Base-by-base conservation (phyloP, 495 filamentous ascomycete species). In the Massariosphaeria phaeospora region DNA sequence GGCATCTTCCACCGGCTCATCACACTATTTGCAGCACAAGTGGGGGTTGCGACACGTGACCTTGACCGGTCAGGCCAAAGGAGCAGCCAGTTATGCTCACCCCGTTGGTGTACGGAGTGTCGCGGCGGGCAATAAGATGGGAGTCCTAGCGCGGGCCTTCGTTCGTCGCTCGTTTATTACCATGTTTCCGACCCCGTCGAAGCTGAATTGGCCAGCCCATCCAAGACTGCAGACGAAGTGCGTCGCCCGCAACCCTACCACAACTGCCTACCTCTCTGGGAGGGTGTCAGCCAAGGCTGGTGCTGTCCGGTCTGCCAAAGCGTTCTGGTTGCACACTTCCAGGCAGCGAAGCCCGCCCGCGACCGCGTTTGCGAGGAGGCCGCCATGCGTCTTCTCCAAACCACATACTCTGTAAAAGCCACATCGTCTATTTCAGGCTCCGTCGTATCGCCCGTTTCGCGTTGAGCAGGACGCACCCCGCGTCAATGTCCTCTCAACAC, bases 401-500 rank as follows among this genome's bases (percentile, higher is more conserved):
- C 49, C 17, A 54, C 10, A 11, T 42, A 48, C 31, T 23, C 26
- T 43, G 48, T 33, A 42, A 59, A 59, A 53, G 57, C 57, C 57
- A 54, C 57, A 43, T 39, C 40, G 20, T 42, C 30, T 35, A 29
- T 54, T 42, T 24, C 40, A 43, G 39, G 55, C 41, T 20, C 26
- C 13, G 39, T 34, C 31, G 27, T 52, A 40, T 42, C 47, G 18
- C 52, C 24, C 39, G 33, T 46, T 34, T 45, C 11, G 39, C 18
- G 18, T 30, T 45, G 50, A 31, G 45, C 36, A 15, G 21, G 13
- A 4, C 33, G 40, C 27, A 18, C n/a, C n/a, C 30, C 42, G 54
- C 54, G 42, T 53, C 48, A 45, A 58, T 63, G 54, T 63, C 48
- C 48, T 12, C 34, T 24, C 54, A 45, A 21, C 51, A 63, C 36